Evolutionary conservation across 2,329 filamentous ascomycete genomes (phyloP).

Genomic region (Macrophomina tecta): DNA sequence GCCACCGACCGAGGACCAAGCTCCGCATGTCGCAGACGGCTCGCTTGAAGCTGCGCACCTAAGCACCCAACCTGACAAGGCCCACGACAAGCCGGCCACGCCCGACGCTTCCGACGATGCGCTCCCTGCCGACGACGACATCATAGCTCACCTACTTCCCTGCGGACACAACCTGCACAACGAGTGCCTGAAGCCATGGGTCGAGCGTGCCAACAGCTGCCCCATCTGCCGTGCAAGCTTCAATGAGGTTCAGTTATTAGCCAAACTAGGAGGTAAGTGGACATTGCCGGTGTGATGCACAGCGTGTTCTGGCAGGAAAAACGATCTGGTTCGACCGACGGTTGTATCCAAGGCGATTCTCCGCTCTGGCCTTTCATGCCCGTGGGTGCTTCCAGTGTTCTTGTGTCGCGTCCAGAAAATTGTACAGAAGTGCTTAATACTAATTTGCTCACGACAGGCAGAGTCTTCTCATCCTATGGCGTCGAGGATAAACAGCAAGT

Average conservation of each 20-base stretch:
- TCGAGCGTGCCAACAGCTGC: conserved; percentile 95
- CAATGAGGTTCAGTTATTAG: conserved; percentile 85
- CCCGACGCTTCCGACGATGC: conserved; percentile 36
- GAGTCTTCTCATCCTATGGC: conserved; percentile 63
- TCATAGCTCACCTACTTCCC: conserved; percentile 68
- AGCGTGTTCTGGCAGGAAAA: conserved; percentile 12
- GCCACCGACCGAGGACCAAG: conserved; percentile 45
- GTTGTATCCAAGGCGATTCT: conserved; percentile 10
- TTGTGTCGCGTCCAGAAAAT: conserved; percentile 10
- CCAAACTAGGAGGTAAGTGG: conserved; percentile 76
- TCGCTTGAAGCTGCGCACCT: conserved; percentile 28
- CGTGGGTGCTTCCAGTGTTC: conserved; percentile 27
- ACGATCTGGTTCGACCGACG: conserved; percentile 24
- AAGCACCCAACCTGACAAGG: conserved; percentile 8
- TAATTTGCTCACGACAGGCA: conserved; percentile 49
- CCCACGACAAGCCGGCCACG: conserved; percentile 27
- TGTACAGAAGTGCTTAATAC: background rate
- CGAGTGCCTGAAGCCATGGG: conserved; percentile 91
- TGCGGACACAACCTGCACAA: conserved; percentile 95
- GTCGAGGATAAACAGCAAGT: conserved; percentile 88
- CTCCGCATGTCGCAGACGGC: conserved; percentile 25
- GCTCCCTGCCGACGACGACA: conserved; percentile 52
- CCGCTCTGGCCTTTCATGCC: conserved; percentile 24
- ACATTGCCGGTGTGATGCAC: background rate
- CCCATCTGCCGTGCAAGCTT: conserved; percentile 94